Evolutionary conservation across 257 asterid genomes (phyloP).

Genomic region (Rhazya stricta): DNA sequence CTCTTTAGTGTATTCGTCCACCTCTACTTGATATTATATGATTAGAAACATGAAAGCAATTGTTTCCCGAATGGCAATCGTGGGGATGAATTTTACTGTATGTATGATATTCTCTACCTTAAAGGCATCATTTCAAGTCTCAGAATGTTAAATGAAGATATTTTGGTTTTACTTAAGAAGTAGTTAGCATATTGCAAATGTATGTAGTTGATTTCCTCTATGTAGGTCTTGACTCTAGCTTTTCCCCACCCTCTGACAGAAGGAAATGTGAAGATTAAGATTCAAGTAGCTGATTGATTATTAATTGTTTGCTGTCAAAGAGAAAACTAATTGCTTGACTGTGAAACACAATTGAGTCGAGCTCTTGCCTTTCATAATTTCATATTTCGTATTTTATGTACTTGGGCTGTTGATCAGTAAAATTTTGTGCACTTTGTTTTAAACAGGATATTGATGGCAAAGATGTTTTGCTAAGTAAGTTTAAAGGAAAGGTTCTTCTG

Average conservation of each 20-base stretch:
- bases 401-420: not conserved
- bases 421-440: not conserved
- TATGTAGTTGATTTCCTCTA: not conserved
- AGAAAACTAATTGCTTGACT: not conserved
- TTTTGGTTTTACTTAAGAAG: not conserved
- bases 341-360: not conserved
- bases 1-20: not conserved
- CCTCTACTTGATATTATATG: no score
- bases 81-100: not conserved
- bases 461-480: constrained; percentile 70
- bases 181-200: not conserved
- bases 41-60: not conserved
- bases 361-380: not conserved
- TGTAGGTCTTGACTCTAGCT: not conserved
- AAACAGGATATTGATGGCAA: constrained; percentile 80
- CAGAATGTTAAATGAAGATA: not conserved
- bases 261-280: no score
- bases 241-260: not conserved
- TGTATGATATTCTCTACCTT: not conserved
- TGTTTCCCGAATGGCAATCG: not conserved
- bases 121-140: not conserved
- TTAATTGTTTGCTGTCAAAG: not conserved
- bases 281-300: not conserved
- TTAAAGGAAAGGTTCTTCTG: constrained; percentile 71
- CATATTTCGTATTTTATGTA: not conserved